A percentile compares a stretch with the other conserved stretches of the same genome.
Conservation (phyloP, 306 rosid genomes). For the Herpetospermum pedunculosum region DNA sequence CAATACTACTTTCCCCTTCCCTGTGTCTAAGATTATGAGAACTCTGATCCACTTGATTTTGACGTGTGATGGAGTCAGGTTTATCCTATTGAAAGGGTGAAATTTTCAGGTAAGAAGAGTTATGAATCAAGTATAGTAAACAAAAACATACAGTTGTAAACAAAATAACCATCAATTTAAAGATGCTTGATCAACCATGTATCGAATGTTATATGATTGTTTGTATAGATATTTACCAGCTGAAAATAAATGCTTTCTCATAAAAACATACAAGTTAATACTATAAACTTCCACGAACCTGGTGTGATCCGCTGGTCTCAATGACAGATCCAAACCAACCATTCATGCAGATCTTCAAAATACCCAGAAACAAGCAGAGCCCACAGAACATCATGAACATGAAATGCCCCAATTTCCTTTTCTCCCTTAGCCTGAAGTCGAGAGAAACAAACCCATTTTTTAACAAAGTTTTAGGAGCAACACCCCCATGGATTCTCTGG, state of each 20-base stretch:
- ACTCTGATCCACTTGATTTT: conserved; percentile 29
- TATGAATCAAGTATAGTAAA: background rate
- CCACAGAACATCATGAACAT: conserved; percentile 83
- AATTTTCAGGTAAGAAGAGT: conserved; percentile 9
- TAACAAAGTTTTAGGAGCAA: conserved; percentile 29
- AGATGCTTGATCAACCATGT: background rate
- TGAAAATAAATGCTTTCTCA: background rate
- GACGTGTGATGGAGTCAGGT: conserved; percentile 26
- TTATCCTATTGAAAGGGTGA: conserved; percentile 37
- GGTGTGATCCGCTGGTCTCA: conserved; percentile 38
- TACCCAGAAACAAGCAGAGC: conserved; percentile 69
- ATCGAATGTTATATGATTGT: background rate
- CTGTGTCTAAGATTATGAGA: conserved; percentile 33
- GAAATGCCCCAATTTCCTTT: conserved; percentile 74
- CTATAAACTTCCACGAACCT: conserved; percentile 27
- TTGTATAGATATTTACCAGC: background rate
- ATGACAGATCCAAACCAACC: conserved; percentile 98
- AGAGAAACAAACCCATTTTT: conserved; percentile 33
- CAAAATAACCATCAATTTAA: background rate
- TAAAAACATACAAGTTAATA: background rate
- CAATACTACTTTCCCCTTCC: conserved; percentile 45
- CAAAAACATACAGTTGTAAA: background rate
- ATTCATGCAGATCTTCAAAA: conserved; percentile 77
- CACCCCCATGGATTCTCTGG: conserved; percentile 40
- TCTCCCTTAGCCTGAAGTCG: conserved; percentile 63